phyloP scores from a whole-genome alignment of 352 stramenopile species.

The Phytopythium helicoides region DNA sequence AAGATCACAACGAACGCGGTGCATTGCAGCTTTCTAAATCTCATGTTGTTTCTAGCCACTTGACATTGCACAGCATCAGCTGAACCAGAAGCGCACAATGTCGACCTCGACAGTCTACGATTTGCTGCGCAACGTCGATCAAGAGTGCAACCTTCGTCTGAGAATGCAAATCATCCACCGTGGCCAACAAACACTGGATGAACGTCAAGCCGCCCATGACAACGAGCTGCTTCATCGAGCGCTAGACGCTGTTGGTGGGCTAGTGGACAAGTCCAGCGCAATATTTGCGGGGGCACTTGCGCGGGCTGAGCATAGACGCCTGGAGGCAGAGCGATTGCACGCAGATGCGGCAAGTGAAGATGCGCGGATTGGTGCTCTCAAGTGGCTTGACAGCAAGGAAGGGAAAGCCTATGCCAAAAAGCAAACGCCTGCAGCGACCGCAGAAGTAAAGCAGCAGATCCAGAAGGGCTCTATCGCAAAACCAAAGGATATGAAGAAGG shows the following conservation, averaged over 20 bases:
- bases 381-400: conserved; percentile 70
- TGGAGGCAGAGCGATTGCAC: conserved; percentile 31
- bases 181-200: conserved; percentile 16
- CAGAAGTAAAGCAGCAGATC: conserved; percentile 51
- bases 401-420: conserved; percentile 64
- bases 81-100: conserved; percentile 23
- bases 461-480: conserved; percentile 46
- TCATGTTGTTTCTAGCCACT: conserved; percentile 33
- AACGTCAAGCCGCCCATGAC: conserved; percentile 5
- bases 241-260: conserved; percentile 20
- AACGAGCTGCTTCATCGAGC: conserved; percentile 29
- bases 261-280: conserved; percentile 25
- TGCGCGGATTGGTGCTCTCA: conserved; percentile 17
- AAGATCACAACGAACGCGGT: background rate
- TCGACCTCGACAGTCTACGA: conserved; percentile 29
- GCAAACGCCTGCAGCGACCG: conserved; percentile 30
- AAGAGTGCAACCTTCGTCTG: conserved; percentile 53
- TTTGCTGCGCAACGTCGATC: conserved; percentile 41
- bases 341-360: conserved; percentile 13
- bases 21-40: background rate
- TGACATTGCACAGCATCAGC: conserved; percentile 47
- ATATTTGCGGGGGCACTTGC: conserved; percentile 35
- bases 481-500: conserved; percentile 55
- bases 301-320: conserved; percentile 32
- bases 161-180: conserved; percentile 60